Conservation (phyloP, 768 basidiomycete genomes). For the Boletus vinaceobasis region DNA sequence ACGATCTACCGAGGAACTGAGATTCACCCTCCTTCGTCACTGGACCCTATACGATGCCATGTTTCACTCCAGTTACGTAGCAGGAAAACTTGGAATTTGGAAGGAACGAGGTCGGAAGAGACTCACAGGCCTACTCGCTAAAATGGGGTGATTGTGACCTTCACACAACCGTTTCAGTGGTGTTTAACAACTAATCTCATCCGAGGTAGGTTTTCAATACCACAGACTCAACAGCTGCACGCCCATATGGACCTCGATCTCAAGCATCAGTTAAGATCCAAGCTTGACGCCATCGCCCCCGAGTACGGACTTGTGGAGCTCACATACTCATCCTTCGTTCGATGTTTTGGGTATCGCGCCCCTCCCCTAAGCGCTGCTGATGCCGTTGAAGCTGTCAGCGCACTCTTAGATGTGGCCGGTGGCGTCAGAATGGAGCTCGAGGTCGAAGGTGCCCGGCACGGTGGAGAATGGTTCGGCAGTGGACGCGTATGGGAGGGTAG, state of each 20-base stretch:
- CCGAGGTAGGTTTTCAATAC: conserved; percentile 78
- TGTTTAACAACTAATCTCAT: conserved; percentile 6
- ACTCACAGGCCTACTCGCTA: conserved; percentile 87
- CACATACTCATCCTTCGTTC: conserved; percentile 89
- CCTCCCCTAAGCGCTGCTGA: conserved; percentile 90
- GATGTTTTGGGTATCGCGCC: conserved; percentile 86
- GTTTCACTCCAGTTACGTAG: conserved; percentile 96
- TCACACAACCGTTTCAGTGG: neutral
- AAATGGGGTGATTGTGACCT: conserved; percentile 80
- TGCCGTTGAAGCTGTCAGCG: conserved; percentile 84
- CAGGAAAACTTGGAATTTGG: conserved; percentile 94
- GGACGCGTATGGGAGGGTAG: conserved; percentile 71
- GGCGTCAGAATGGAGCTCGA: conserved; percentile 92
- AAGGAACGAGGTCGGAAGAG: conserved; percentile 89
- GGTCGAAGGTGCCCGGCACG: conserved; percentile 79
- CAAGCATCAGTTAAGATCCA: conserved; percentile 72
- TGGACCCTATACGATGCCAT: conserved; percentile 99
- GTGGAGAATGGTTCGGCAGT: conserved; percentile 95
- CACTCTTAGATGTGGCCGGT: conserved; percentile 85
- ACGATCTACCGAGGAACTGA: conserved; percentile 80
- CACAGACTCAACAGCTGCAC: conserved; percentile 91
- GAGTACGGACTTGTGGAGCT: conserved; percentile 95
- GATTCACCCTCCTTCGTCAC: conserved; percentile 93
- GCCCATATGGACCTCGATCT: conserved; percentile 96
- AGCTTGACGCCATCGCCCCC: conserved; percentile 86